Conservation (phyloP, 495 filamentous ascomycete species). For the Pseudoneurospora amorphoporcata region DNA sequence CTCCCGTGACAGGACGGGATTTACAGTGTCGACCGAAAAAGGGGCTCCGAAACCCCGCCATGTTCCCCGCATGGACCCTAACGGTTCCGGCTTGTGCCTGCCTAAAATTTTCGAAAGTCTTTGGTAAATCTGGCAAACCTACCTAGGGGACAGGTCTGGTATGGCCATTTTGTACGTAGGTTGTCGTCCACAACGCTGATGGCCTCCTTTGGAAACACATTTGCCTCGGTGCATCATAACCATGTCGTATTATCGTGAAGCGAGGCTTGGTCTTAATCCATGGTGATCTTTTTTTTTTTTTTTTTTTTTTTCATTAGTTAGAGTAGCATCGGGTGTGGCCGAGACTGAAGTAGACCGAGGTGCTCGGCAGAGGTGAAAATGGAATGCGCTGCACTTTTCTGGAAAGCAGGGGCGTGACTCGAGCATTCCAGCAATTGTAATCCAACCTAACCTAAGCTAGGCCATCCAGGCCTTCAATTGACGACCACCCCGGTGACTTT, state of each 20-base stretch:
- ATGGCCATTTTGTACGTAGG: neutral
- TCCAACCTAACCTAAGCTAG: neutral
- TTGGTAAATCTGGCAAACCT: neutral
- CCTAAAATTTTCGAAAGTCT: neutral
- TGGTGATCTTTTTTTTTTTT: neutral
- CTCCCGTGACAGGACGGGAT: neutral
- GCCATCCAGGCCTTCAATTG: neutral
- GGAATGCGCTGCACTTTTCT: neutral
- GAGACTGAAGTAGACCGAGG: neutral
- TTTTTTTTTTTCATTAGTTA: neutral
- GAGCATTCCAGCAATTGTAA: neutral
- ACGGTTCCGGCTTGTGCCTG: neutral
- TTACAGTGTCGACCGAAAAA: neutral
- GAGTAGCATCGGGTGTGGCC: neutral
- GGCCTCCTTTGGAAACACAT: neutral
- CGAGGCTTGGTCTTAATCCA: neutral
- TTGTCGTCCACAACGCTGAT: neutral
- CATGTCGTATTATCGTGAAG: neutral
- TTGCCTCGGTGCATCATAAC: neutral
- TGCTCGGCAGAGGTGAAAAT: neutral
- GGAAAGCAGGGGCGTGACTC: neutral
- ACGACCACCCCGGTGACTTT: neutral
- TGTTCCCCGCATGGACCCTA: neutral
- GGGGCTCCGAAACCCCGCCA: neutral
- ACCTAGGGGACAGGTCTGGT: neutral